A percentile compares a stretch with the other conserved stretches of the same genome.
These are phyloP conservation scores for Flaveria floridana DNA, from an alignment of 140 eudicot genomes.

Conservation along the genomic window DNA sequence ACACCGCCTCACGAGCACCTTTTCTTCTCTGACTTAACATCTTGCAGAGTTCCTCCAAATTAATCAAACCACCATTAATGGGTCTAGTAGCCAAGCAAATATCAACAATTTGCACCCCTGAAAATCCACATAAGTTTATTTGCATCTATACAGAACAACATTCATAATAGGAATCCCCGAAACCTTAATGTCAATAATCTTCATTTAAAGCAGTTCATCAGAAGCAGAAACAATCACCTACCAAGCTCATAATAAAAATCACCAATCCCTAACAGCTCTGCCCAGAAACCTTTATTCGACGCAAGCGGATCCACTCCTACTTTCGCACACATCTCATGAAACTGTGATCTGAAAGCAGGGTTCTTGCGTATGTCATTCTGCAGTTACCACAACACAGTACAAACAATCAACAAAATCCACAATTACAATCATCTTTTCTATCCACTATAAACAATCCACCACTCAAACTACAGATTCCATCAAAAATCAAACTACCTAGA, in stretches of 20 bases:
- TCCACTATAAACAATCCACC: background rate
- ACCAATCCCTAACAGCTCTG: conserved; percentile 91
- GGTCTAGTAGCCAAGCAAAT: conserved; percentile 95
- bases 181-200: conserved; percentile 36
- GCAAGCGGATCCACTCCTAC: conserved; percentile 96
- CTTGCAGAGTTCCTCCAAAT: conserved; percentile 77
- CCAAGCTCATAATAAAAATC: conserved; percentile 98
- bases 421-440: no score
- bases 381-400: conserved; percentile 24
- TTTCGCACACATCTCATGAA: conserved; percentile 98
- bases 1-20: conserved; percentile 80
- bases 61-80: conserved; percentile 86
- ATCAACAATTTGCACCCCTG: conserved; percentile 96
- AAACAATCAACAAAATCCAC: background rate
- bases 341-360: conserved; percentile 89
- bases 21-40: conserved; percentile 78
- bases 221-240: conserved; percentile 33
- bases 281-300: conserved; percentile 97
- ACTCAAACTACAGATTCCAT: background rate
- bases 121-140: conserved; percentile 32
- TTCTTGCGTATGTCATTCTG: conserved; percentile 95
- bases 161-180: conserved; percentile 84
- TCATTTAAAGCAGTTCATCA: background rate
- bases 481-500: background rate
- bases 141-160: conserved; percentile 25